phyloP scores from a whole-genome alignment of 768 basidiomycete genomes.

The Russula compacta region DNA sequence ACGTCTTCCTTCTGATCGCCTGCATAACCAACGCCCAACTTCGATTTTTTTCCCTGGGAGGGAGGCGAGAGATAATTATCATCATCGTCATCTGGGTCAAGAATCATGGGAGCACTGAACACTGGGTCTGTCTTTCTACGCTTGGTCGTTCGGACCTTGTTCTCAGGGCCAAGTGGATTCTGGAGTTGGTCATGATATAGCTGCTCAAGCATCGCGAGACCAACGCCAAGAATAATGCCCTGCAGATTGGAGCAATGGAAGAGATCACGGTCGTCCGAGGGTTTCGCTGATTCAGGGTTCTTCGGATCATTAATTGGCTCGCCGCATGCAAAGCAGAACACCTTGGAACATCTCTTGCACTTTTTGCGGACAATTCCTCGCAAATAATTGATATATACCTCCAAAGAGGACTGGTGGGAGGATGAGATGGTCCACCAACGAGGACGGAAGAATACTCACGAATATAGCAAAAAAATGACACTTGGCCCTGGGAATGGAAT shows the following conservation, averaged over 20 bases:
- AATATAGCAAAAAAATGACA: conserved; percentile 77
- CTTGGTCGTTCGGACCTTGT: conserved; percentile 25
- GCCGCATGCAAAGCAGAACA: conserved; percentile 41
- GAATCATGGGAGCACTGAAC: conserved; percentile 22
- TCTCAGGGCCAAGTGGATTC: conserved; percentile 24
- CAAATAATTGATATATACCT: conserved; percentile 58
- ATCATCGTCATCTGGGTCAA: conserved; percentile 47
- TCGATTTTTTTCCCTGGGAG: conserved; percentile 51
- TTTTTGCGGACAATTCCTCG: conserved; percentile 44
- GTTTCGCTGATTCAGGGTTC: conserved; percentile 22
- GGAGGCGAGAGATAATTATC: conserved; percentile 35
- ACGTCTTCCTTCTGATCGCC: conserved; percentile 82
- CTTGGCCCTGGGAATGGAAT: conserved; percentile 49
- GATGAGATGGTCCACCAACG: conserved; percentile 10
- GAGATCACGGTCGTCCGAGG: conserved; percentile 45
- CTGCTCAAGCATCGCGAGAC: conserved; percentile 77
- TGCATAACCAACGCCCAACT: conserved; percentile 82
- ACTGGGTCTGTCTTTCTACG: conserved; percentile 36
- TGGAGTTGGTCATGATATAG: conserved; percentile 50
- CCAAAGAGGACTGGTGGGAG: conserved; percentile 56
- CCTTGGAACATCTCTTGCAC: conserved; percentile 36
- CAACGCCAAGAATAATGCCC: conserved; percentile 86
- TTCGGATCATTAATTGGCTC: conserved; percentile 29
- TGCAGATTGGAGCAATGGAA: conserved; percentile 89
- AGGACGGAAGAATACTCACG: conserved; percentile 41